A percentile compares a stretch with the other conserved stretches of the same genome.
Conservation (phyloP, 2,329 filamentous ascomycete genomes). For the Ophiocordyceps camponoti-leonardi region DNA sequence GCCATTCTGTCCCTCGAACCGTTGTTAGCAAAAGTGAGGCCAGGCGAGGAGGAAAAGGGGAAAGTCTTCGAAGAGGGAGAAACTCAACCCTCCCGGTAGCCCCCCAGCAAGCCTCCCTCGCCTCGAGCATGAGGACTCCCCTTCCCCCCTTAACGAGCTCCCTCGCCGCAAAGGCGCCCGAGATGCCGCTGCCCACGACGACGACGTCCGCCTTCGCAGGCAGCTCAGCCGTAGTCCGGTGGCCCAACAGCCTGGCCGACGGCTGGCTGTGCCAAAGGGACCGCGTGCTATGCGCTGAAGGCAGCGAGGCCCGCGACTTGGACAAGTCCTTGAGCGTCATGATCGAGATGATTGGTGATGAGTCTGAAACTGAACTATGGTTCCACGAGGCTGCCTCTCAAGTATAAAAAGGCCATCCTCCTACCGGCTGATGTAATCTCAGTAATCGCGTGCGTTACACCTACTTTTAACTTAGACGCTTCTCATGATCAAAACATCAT, state of each 20-base stretch:
- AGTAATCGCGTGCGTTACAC: no score
- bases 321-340: slow-evolving; percentile 11
- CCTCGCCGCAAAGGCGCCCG: slow-evolving; percentile 53
- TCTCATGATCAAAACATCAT: not conserved
- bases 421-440: no score
- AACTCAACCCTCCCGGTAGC: slow-evolving; percentile 60
- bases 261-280: slow-evolving; percentile 64
- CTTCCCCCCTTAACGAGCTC: slow-evolving; percentile 35
- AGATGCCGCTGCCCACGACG: slow-evolving; percentile 60
- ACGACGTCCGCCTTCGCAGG: slow-evolving; percentile 49
- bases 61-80: not conserved
- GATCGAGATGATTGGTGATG: not conserved
- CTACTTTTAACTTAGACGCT: no score
- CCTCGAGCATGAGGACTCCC: slow-evolving; percentile 57
- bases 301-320: slow-evolving; percentile 32
- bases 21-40: no score
- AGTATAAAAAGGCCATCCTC: no score
- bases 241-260: slow-evolving; percentile 44
- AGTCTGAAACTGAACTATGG: not conserved
- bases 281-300: slow-evolving; percentile 38
- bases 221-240: slow-evolving; percentile 46
- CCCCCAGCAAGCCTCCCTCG: slow-evolving; percentile 64
- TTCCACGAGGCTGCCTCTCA: no score
- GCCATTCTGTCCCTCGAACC: slow-evolving; percentile 31
- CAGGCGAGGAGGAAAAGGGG: no score